Evolutionary conservation across 495 filamentous ascomycete genomes (phyloP).

Genomic region (Daldinia bambusicola): DNA sequence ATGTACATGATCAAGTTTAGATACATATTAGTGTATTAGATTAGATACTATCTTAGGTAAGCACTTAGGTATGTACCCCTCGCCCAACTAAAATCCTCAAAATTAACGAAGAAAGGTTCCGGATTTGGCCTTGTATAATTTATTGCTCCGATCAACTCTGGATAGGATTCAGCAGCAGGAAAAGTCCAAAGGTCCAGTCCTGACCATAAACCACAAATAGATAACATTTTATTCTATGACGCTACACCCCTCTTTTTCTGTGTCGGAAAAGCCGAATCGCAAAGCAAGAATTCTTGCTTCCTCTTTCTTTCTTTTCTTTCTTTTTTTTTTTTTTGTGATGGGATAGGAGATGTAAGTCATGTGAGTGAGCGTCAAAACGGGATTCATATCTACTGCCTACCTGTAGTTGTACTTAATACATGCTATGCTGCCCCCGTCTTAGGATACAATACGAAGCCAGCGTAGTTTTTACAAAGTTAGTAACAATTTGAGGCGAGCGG

Average conservation of each 20-base stretch:
- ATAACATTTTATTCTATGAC: neutral
- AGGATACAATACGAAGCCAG: neutral
- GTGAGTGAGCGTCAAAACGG: neutral
- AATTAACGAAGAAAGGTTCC: slow-evolving; percentile 17
- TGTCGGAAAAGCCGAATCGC: slow-evolving; percentile 25
- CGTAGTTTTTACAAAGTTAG: neutral
- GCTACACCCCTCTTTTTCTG: slow-evolving; percentile 6
- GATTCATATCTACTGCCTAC: neutral
- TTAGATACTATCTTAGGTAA: no score
- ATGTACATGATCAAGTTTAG: no score
- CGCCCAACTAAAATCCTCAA: slow-evolving; percentile 23
- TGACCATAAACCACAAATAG: neutral
- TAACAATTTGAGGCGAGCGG: slow-evolving; percentile 10
- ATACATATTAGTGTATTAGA: no score
- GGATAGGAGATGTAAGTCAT: neutral
- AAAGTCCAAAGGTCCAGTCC: slow-evolving; percentile 14
- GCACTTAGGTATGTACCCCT: neutral
- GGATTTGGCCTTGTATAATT: slow-evolving; percentile 9
- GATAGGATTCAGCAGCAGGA: slow-evolving; percentile 34
- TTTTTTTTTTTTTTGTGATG: neutral
- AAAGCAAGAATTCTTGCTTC: slow-evolving; percentile 1
- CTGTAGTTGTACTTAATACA: neutral
- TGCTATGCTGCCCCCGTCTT: neutral
- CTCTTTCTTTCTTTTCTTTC: no score
- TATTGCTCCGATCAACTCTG: slow-evolving; percentile 18